Base-by-base conservation (phyloP, 345 rosid genomes). In the Gossypium arboreum region DNA sequence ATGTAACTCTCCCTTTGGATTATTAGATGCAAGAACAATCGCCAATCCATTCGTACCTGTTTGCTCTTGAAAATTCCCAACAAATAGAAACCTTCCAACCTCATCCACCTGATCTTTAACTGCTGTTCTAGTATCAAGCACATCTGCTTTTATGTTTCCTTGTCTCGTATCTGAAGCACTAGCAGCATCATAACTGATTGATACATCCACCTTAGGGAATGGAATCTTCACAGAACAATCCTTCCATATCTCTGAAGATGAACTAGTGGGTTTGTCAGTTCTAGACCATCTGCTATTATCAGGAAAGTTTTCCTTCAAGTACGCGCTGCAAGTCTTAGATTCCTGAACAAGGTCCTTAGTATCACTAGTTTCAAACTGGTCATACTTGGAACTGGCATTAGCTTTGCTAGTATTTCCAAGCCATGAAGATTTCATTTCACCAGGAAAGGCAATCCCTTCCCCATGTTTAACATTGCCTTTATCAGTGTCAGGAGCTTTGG, bases 91-190 rank as follows among this genome's bases (percentile, higher is more conserved):
- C 76, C 92, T 88, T 79, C 95, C 98, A 80, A 90, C 91, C 74
- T 96, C 98, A 72, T 94, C 94, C 79, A 88, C 97, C 84, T 96
- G 97, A 78, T 92, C 90, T 72, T 92, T 96, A 76, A 89, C 87
- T n/a, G 86, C 87, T 61, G 74, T 79, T 81, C 94, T 83, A 59
- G 75, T 79, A 79, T 89, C 92, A 82, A n/a, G 72, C 9, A 44
- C 62, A 51, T 85, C 89, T 13, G 85, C 82, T 80, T 86, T 90
- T 76, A 79, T 85, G 84, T 92, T 92, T 65, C 91, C 93, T 73
- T 87, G 95, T 76, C 77, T 89, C 79, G 84, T 92, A 22, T 92
- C 91, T 20, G 82, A 79, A 73, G 72, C 79, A 67, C 69, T 67
- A 66, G 77, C 72, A 59, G 73, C 51, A 29, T 78, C 84, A 77